Conservation (phyloP, 2,329 filamentous ascomycete species). For the Trichophyton equinum region DNA sequence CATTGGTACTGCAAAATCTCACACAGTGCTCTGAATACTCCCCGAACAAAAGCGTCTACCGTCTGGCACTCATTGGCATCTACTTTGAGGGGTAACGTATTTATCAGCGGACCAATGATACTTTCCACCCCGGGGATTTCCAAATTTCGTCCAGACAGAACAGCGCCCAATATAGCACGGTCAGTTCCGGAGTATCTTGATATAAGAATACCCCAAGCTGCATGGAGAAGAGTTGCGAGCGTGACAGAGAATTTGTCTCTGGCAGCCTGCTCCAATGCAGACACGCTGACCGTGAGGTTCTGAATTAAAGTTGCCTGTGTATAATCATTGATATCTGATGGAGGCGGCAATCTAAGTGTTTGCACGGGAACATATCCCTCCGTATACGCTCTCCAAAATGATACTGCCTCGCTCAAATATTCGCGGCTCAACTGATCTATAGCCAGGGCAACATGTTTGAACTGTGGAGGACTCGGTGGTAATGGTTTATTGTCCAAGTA, state of each 20-base stretch:
- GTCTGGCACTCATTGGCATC: background rate
- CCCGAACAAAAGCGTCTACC: background rate
- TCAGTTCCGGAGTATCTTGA: constrained; percentile 21
- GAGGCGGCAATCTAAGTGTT: background rate
- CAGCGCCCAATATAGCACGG: constrained; percentile 24
- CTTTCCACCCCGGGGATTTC: constrained; percentile 3
- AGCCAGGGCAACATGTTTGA: background rate
- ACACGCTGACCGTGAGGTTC: background rate
- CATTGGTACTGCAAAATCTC: constrained; percentile 2
- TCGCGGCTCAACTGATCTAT: background rate
- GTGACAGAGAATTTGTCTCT: background rate
- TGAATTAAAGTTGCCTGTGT: background rate
- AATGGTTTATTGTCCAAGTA: background rate
- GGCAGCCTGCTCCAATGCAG: background rate
- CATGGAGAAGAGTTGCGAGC: constrained; percentile 14
- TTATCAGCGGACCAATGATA: background rate
- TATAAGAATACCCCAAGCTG: constrained; percentile 29
- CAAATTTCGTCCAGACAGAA: constrained; percentile 26
- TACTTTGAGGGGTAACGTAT: background rate
- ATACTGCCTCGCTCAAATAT: background rate
- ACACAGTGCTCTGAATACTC: background rate
- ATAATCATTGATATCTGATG: background rate
- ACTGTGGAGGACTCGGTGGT: background rate
- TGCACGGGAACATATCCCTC: background rate
- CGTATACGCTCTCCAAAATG: background rate